phyloP scores from a whole-genome alignment of 2,329 filamentous ascomycete species.

The Corynespora cassiicola region DNA sequence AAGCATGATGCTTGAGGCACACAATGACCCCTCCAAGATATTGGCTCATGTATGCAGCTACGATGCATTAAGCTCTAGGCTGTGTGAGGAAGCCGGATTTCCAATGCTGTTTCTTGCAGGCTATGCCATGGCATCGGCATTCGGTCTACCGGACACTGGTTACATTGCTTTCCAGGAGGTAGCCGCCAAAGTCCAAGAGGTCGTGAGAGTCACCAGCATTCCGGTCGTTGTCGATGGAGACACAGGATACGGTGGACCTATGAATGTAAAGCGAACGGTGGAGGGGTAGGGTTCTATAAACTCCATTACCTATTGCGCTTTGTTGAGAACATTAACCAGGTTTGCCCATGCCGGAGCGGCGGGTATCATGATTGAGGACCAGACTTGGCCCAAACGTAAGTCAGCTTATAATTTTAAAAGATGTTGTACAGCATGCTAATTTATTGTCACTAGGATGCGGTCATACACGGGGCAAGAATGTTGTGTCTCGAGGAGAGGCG shows the following conservation, averaged over 20 bases:
- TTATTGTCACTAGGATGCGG: slow-evolving; percentile 50
- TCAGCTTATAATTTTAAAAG: too few relatives aligned
- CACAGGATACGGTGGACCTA: slow-evolving; percentile 56
- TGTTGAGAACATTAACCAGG: neutral
- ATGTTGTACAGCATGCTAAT: too few relatives aligned
- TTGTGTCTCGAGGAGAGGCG: slow-evolving; percentile 54
- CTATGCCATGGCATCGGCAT: slow-evolving; percentile 49
- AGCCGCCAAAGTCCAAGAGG: slow-evolving; percentile 54
- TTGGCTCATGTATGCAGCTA: slow-evolving; percentile 53
- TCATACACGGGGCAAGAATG: slow-evolving; percentile 55
- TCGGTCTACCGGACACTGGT: slow-evolving; percentile 56
- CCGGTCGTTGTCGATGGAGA: slow-evolving; percentile 57
- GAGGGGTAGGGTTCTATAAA: slow-evolving; percentile 27
- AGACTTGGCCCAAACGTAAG: slow-evolving; percentile 58
- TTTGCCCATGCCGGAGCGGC: slow-evolving; percentile 51
- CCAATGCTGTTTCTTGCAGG: slow-evolving; percentile 55
- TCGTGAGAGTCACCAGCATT: slow-evolving; percentile 43
- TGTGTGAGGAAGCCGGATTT: slow-evolving; percentile 56
- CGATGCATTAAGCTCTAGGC: slow-evolving; percentile 52
- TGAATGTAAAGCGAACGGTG: slow-evolving; percentile 56
- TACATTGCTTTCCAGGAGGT: slow-evolving; percentile 58
- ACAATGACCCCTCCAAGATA: slow-evolving; percentile 51
- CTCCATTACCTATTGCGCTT: neutral
- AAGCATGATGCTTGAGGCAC: slow-evolving; percentile 46
- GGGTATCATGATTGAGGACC: slow-evolving; percentile 55